Conservation (phyloP, 495 filamentous ascomycete genomes). For the Umbilicaria muhlenbergii region DNA sequence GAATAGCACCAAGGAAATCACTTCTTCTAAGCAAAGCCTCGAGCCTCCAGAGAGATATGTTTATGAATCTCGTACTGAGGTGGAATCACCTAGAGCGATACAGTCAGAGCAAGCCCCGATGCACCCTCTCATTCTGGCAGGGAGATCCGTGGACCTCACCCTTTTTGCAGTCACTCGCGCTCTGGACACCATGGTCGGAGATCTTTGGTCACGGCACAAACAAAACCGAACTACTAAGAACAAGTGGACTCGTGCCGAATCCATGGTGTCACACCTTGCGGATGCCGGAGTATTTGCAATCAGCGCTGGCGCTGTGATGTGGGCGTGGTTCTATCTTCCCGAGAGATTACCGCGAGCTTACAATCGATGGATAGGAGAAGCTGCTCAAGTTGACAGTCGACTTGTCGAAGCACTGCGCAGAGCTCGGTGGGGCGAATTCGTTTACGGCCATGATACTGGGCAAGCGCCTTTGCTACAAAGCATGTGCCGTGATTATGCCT, state of each 20-base stretch:
- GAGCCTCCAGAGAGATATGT: neutral
- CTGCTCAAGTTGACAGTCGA: constrained; percentile 64
- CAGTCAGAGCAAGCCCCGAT: too few species aligned
- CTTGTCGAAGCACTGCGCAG: constrained; percentile 60
- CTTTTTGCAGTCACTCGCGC: constrained; percentile 66
- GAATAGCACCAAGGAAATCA: constrained; percentile 16
- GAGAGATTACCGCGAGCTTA: constrained; percentile 57
- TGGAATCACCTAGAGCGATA: too few species aligned
- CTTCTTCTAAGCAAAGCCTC: neutral
- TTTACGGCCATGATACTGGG: constrained; percentile 68
- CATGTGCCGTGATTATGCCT: constrained; percentile 61
- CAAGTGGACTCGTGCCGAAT: constrained; percentile 36
- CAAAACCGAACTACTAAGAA: constrained; percentile 11
- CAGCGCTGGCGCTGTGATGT: constrained; percentile 75
- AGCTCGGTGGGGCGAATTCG: constrained; percentile 43
- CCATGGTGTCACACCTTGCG: constrained; percentile 32
- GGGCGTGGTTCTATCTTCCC: constrained; percentile 72
- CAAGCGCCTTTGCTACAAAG: constrained; percentile 51
- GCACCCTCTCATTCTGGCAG: constrained; percentile 24
- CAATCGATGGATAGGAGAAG: constrained; percentile 70
- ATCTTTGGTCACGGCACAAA: constrained; percentile 39
- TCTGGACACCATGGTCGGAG: constrained; percentile 51
- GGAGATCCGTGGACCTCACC: constrained; percentile 75
- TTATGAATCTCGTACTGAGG: neutral
- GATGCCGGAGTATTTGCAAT: constrained; percentile 63